A percentile compares a stretch with the other conserved stretches of the same genome.
phyloP scores from a whole-genome alignment of 805 yeast genomes.

The Metschnikowia henanensis region DNA sequence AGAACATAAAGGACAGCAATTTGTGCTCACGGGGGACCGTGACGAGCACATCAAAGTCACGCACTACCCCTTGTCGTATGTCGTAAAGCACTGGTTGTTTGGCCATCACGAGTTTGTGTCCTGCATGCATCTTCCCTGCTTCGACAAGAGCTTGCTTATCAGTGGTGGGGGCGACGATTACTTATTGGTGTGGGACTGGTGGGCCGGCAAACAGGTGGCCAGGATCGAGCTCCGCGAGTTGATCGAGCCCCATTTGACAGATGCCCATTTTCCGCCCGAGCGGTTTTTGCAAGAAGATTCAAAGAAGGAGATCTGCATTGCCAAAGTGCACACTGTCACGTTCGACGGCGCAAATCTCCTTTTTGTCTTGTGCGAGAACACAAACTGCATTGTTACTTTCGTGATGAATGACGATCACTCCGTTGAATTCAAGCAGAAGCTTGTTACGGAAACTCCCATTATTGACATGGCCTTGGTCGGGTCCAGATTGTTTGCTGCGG shows the following conservation, averaged over 20 bases:
- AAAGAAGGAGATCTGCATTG: slow-evolving; percentile 52
- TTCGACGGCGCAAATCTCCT: slow-evolving; percentile 26
- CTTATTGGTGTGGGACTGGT: slow-evolving; percentile 81
- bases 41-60: slow-evolving; percentile 94
- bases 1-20: slow-evolving; percentile 42
- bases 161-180: slow-evolving; percentile 93
- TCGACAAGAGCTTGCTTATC: slow-evolving; percentile 52
- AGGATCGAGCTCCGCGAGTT: slow-evolving; percentile 48
- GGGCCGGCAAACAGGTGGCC: slow-evolving; percentile 42
- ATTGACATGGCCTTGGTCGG: slow-evolving; percentile 29
- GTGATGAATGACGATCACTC: slow-evolving; percentile 24
- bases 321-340: slow-evolving; percentile 39
- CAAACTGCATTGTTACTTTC: slow-evolving; percentile 44
- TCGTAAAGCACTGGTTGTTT: slow-evolving; percentile 80
- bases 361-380: slow-evolving; percentile 53
- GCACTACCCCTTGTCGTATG: slow-evolving; percentile 71
- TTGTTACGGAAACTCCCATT: slow-evolving; percentile 25
- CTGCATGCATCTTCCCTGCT: slow-evolving; percentile 53
- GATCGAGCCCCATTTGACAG: slow-evolving; percentile 44
- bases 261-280: slow-evolving; percentile 62
- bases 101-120: slow-evolving; percentile 88
- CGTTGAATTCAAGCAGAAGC: slow-evolving; percentile 30
- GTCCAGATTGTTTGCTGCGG: slow-evolving; percentile 25
- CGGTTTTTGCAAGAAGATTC: slow-evolving; percentile 57
- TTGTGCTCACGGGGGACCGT: slow-evolving; percentile 79